These are phyloP conservation scores for Halteria grandinella DNA, from an alignment of 73 alveolate species.

Conservation along the genomic window DNA sequence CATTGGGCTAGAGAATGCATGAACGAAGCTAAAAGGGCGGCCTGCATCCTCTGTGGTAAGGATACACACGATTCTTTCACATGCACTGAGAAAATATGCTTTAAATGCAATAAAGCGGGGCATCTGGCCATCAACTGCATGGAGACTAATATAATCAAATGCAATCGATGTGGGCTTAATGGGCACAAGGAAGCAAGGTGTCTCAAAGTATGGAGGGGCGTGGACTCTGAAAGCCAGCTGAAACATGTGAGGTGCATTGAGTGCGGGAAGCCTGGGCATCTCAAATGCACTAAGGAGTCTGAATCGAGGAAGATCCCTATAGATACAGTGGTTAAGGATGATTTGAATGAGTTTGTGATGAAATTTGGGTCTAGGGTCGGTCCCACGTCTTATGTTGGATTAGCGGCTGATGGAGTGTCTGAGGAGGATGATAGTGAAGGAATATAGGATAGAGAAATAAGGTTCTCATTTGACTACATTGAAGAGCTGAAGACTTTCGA, in stretches of 20 bases:
- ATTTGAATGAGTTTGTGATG: constrained; percentile 17
- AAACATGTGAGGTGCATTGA: constrained; percentile 3
- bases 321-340: constrained; percentile 2
- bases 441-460: no score
- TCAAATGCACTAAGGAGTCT: constrained; percentile 29
- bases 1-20: constrained; percentile 73
- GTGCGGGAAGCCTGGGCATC: constrained; percentile 35
- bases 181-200: constrained; percentile 52
- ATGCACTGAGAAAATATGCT: constrained; percentile 60
- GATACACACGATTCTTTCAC: constrained; percentile 35
- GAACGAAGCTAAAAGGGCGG: constrained; percentile 35
- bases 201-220: constrained; percentile 30
- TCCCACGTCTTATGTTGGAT: no score
- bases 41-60: constrained; percentile 63
- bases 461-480: no score
- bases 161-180: constrained; percentile 14
- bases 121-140: constrained; percentile 74
- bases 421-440: no score
- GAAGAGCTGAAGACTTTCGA: no score
- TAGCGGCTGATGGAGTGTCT: no score
- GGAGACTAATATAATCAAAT: constrained; percentile 27
- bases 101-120: constrained; percentile 73
- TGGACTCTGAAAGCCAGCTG: not conserved
- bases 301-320: not conserved
- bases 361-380: no score